Evolutionary conservation across 2,329 filamentous ascomycete species (phyloP), one percentile per base, ranked within the genome.

Genomic region (Annulohypoxylon truncatum): DNA sequence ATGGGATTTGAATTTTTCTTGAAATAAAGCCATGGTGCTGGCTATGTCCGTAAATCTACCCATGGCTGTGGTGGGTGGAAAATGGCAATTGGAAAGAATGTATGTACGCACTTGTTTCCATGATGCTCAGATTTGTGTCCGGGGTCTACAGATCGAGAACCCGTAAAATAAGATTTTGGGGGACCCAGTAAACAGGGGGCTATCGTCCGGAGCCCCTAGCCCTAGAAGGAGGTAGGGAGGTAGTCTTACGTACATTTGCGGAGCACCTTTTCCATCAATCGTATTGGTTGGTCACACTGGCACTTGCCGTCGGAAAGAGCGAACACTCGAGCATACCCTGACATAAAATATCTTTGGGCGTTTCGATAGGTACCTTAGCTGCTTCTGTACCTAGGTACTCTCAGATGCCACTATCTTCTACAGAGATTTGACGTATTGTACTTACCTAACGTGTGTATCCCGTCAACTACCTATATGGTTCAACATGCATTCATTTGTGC

Each of bases 121-220:
- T 66, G 68, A 69, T 70, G 62, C 59, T 55, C 58, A 65, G 65
- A 64, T 61, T 58, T 54, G 53, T 47, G 70, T 70, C 66, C 61
- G 63, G 61, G 68, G 65, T 42, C 60, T 64, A 67, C 68, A 70
- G 73, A 74, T 75, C 73, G 73, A 67, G 66, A 69, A 69, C 71
- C 68, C 70, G 70, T 71, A 71, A 71, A 73, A 73, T 73, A 73
- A 73, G 64, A 71, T 72, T 73, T 65, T 66, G 53, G 72, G 69
- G 72, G 67, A 69, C 57, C 59, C 63, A 61, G 62, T 51, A 56
- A 40, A 22, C 48, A 52, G 58, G 64, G 64, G 64, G 55, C 26
- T 51, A 64, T 54, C 57, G 52, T 56, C 59, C 59, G 54, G 66
- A 44, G 52, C 38, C 62, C 55, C 7, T 42, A 42, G 38, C 38